Conservation (phyloP, 257 asterid genomes). For the Rubia yunnanensis region DNA sequence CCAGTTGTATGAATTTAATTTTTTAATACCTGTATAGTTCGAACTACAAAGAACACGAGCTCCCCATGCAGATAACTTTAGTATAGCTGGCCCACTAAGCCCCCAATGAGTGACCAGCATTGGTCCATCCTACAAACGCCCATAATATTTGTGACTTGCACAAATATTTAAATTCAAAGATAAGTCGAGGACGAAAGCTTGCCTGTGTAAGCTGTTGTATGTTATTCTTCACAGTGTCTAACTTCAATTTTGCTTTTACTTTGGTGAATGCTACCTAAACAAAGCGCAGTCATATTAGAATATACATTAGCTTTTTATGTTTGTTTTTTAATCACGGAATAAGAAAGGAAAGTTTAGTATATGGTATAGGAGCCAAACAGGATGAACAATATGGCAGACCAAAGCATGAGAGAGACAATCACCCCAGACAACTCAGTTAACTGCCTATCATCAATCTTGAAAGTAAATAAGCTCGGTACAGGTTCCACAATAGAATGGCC, state of each 20-base stretch:
- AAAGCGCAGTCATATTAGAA: not conserved
- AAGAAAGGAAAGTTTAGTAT: not conserved
- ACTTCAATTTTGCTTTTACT: constrained; percentile 66
- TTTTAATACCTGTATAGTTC: constrained; percentile 56
- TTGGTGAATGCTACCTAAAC: constrained; percentile 63
- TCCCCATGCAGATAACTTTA: constrained; percentile 95
- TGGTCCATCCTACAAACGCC: constrained; percentile 64
- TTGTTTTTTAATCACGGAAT: not conserved
- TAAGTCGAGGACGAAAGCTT: constrained; percentile 20
- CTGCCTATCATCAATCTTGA: constrained; percentile 73
- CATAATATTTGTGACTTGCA: constrained; percentile 19
- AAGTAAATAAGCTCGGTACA: constrained; percentile 94
- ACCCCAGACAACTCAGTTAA: constrained; percentile 88
- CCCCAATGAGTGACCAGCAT: constrained; percentile 98
- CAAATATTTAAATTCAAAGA: constrained; percentile 8
- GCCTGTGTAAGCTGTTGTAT: constrained; percentile 84
- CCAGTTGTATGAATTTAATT: not conserved
- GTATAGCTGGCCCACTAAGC: constrained; percentile 94
- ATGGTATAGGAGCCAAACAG: not conserved
- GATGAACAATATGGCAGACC: not conserved
- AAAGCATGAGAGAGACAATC: constrained; percentile 23
- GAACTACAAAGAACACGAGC: constrained; percentile 75
- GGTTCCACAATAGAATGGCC: constrained; percentile 87
- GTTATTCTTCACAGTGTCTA: constrained; percentile 47
- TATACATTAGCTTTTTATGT: not conserved